These are phyloP conservation scores for Aspergillus sp. DNA, from an alignment of 2,329 filamentous ascomycete species.

Conservation along the genomic window DNA sequence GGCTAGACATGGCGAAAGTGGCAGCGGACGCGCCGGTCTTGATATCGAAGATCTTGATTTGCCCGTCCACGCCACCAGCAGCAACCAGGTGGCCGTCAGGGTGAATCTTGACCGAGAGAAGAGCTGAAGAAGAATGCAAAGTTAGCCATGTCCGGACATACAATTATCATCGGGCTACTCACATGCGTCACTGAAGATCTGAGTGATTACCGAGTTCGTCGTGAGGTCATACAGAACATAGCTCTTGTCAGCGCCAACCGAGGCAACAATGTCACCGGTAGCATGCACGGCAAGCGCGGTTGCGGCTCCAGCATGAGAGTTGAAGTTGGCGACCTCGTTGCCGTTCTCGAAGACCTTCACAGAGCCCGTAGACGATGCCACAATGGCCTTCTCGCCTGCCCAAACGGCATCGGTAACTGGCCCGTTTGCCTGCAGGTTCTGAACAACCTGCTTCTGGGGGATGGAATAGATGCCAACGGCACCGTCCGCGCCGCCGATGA, in stretches of 20 bases:
- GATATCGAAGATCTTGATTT: constrained; percentile 87
- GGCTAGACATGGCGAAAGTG: constrained; percentile 65
- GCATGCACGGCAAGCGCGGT: constrained; percentile 81
- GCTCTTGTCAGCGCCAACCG: constrained; percentile 87
- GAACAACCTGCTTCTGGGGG: constrained; percentile 71
- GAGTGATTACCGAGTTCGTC: constrained; percentile 67
- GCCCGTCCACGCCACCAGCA: constrained; percentile 74
- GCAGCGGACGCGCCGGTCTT: constrained; percentile 76
- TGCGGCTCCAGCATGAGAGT: constrained; percentile 79
- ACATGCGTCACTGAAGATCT: constrained; percentile 79
- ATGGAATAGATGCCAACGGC: constrained; percentile 78
- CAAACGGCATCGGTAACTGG: constrained; percentile 66
- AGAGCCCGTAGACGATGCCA: constrained; percentile 72
- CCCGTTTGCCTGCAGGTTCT: constrained; percentile 64
- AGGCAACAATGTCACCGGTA: constrained; percentile 77
- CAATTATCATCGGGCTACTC: constrained; percentile 40
- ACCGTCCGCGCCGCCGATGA: constrained; percentile 74
- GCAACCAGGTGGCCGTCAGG: constrained; percentile 95
- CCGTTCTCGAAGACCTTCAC: constrained; percentile 80
- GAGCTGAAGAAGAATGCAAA: constrained; percentile 51
- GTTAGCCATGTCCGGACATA: not conserved
- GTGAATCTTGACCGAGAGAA: constrained; percentile 82
- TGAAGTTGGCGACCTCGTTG: constrained; percentile 67
- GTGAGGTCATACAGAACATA: constrained; percentile 84
- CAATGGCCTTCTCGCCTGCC: constrained; percentile 65